Percentiles rank a stretch among this genome's conserved stretches.
Evolutionary conservation across 169 alveolate species (phyloP).

Genomic region (Plasmodium coatneyi): DNA sequence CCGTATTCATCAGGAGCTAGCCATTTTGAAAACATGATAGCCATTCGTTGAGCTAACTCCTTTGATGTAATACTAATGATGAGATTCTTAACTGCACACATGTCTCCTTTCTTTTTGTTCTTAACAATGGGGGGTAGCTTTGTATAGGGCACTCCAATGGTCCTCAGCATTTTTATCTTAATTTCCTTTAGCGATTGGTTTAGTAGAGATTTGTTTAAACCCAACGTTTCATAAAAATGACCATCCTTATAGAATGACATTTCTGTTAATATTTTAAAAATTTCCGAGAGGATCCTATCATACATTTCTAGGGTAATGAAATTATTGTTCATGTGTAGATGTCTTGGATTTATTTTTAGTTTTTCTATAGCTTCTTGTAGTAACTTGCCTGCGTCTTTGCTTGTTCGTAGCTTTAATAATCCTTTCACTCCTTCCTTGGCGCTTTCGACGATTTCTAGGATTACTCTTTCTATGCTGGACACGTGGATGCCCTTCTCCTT

Average conservation of each 20-base stretch:
- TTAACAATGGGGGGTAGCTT: constrained; percentile 62
- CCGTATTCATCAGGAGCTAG: constrained; percentile 60
- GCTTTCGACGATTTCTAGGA: constrained; percentile 30
- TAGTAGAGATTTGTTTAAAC: constrained; percentile 22
- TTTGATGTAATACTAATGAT: constrained; percentile 52
- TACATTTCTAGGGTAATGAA: constrained; percentile 14
- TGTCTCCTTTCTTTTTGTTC: not conserved
- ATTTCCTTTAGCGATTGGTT: constrained; percentile 38
- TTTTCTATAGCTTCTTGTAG: constrained; percentile 9
- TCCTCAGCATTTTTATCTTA: constrained; percentile 33
- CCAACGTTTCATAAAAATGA: constrained; percentile 25
- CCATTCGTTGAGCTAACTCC: constrained; percentile 59
- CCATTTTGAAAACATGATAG: constrained; percentile 57
- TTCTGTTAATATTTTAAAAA: constrained; percentile 66
- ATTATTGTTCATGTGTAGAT: not conserved
- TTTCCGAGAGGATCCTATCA: constrained; percentile 41
- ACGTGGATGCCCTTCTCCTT: constrained; percentile 7
- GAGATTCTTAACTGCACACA: constrained; percentile 7
- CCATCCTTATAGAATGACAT: constrained; percentile 29
- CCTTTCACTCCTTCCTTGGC: constrained; percentile 40
- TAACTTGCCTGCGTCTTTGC: not conserved
- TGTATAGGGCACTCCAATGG: constrained; percentile 36
- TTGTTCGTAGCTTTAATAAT: not conserved
- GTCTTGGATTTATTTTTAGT: not conserved
- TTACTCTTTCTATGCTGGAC: constrained; percentile 15